These are phyloP conservation scores for Pythium aristosporum DNA, from an alignment of 352 stramenopile genomes.

Conservation along the genomic window DNA sequence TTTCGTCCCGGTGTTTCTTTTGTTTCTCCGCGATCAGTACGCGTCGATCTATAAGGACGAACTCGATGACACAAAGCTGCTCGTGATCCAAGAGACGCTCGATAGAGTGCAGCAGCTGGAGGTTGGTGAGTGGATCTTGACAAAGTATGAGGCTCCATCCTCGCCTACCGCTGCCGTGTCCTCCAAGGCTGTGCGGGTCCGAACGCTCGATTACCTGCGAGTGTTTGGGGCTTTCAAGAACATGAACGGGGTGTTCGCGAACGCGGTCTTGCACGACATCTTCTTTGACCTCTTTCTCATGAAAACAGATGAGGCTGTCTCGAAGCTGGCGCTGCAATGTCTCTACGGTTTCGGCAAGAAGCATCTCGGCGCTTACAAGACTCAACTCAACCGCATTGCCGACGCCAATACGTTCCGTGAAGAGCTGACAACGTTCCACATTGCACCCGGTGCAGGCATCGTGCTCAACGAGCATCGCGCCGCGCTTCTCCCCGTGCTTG, in stretches of 20 bases:
- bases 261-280: slow-evolving; percentile 72
- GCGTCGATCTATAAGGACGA: slow-evolving; percentile 72
- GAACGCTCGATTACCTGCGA: slow-evolving; percentile 80
- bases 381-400: slow-evolving; percentile 76
- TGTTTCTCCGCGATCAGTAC: slow-evolving; percentile 85
- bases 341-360: slow-evolving; percentile 85
- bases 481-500: slow-evolving; percentile 80
- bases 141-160: slow-evolving; percentile 20
- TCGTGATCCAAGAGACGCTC: slow-evolving; percentile 50
- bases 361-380: slow-evolving; percentile 84
- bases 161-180: slow-evolving; percentile 33
- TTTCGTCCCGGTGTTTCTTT: slow-evolving; percentile 81
- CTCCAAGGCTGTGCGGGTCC: slow-evolving; percentile 75
- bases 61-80: slow-evolving; percentile 38
- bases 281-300: slow-evolving; percentile 87
- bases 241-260: slow-evolving; percentile 84
- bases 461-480: slow-evolving; percentile 81
- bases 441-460: slow-evolving; percentile 60
- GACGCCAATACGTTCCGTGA: slow-evolving; percentile 86
- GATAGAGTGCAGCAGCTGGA: slow-evolving; percentile 36
- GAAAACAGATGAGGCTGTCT: slow-evolving; percentile 87
- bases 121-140: slow-evolving; percentile 24
- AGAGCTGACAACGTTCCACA: slow-evolving; percentile 88
- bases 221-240: slow-evolving; percentile 84
- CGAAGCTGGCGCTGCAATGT: slow-evolving; percentile 85